Base-by-base conservation (phyloP, 768 basidiomycete genomes). In the Kwoniella sp. region DNA sequence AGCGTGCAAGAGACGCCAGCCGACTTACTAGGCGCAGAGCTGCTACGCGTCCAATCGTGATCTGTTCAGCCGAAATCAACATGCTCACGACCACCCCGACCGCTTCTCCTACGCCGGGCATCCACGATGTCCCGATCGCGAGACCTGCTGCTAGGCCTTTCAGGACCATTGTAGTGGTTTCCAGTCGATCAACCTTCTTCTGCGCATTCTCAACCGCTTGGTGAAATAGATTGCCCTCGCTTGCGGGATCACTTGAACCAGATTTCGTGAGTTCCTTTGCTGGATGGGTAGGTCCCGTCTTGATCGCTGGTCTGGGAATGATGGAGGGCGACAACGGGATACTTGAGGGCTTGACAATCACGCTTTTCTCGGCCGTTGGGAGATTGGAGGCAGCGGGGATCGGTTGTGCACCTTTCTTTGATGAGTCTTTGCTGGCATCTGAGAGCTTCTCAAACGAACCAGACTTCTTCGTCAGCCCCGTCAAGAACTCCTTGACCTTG, bases 91-190 rank as follows among this genome's bases (percentile, higher is more conserved):
- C 65, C n/a, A 72, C 50, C 7, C 38, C 52, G 3, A 69, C 65
- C 1, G 69, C 75, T 34, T 68, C 61, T 22, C 69, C 73, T 2
- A 74, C 75, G 22, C 69, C 61, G 5, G 74, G 74, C 51, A 76
- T 50, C 70, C 69, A 71, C 13, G 64, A 64, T 25, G 54, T 55
- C 8, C 68, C 74, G 1, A 65, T 26, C 11, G 64, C 30, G 4
- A 70, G 31, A 4, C 52, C 65, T 1, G 58, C 37, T 0, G 67
- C 69, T 1, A 69, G 29, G 2, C 41, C 34, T 4, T 58, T 62
- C 7, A 76, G 62, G 26, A 62, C 59, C 8, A 34, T 22, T 8
- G 66, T 54, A 1, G 64, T 68, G 26, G 58, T 68, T n/a, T 54
- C 41, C 8, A 76, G 62, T 25, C 55, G 30, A 22, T 72, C 70